Conservation (phyloP, 2,329 filamentous ascomycete genomes). For the Talaromyces sp. region DNA sequence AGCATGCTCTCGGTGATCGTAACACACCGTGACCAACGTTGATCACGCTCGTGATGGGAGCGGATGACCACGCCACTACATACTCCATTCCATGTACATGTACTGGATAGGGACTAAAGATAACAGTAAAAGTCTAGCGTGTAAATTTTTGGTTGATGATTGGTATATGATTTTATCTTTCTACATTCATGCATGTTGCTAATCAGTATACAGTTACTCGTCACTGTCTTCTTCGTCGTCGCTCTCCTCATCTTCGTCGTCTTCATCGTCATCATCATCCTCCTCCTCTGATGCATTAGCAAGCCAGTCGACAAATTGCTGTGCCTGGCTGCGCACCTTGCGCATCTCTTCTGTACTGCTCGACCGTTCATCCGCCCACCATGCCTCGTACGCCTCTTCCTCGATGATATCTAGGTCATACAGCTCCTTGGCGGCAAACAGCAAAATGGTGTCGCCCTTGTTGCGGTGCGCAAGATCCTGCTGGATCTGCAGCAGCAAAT, state of each 20-base stretch:
- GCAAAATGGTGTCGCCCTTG: constrained; percentile 64
- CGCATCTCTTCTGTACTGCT: constrained; percentile 64
- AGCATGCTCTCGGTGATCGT: not conserved
- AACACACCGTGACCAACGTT: not conserved
- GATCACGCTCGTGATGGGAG: not conserved
- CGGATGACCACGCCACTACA: not conserved
- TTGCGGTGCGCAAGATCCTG: constrained; percentile 65
- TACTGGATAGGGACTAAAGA: no score
- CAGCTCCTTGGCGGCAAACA: constrained; percentile 76
- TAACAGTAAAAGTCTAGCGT: no score
- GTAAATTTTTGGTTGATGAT: no score
- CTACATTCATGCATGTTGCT: not conserved
- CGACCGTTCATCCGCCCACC: constrained; percentile 78
- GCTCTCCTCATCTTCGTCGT: constrained; percentile 50
- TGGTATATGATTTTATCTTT: not conserved
- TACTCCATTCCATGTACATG: no score
- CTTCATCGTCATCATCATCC: constrained; percentile 62
- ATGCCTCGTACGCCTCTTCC: constrained; percentile 80
- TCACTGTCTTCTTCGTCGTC: constrained; percentile 5
- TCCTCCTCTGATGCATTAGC: constrained; percentile 69
- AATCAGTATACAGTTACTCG: constrained; percentile 1
- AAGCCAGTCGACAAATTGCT: constrained; percentile 77
- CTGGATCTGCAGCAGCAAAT: constrained; percentile 79
- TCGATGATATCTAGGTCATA: constrained; percentile 81
- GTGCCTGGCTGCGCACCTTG: constrained; percentile 67